Conservation (phyloP, 306 rosid genomes). For the Vigna radiata region DNA sequence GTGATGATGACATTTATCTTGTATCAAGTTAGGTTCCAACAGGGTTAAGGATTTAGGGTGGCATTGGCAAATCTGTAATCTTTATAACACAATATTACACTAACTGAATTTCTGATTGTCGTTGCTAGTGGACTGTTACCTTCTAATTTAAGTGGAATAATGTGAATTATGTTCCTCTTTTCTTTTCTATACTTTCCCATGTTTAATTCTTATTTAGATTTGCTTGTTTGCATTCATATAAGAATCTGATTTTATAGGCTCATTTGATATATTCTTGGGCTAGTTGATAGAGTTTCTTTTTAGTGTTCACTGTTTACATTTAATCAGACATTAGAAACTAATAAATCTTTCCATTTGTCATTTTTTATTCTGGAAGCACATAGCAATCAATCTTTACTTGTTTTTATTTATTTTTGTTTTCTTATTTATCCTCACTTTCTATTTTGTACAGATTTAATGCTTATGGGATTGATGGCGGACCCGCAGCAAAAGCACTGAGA, state of each 20-base stretch:
- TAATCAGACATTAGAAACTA: slow-evolving; percentile 20
- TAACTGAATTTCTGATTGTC: not conserved
- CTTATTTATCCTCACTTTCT: not conserved
- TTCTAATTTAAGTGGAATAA: slow-evolving; percentile 14
- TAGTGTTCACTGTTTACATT: not conserved
- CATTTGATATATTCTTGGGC: not conserved
- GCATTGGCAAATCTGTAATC: not conserved
- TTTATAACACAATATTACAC: not conserved
- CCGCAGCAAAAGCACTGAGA: slow-evolving; percentile 55
- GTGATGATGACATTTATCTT: slow-evolving; percentile 13
- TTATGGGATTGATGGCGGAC: slow-evolving; percentile 64
- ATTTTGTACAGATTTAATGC: slow-evolving; percentile 50
- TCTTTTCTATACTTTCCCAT: not conserved
- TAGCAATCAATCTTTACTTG: slow-evolving; percentile 7
- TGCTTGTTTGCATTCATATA: not conserved
- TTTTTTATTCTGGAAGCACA: slow-evolving; percentile 20
- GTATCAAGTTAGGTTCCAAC: not conserved
- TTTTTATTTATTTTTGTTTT: not conserved
- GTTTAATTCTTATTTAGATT: slow-evolving; percentile 8
- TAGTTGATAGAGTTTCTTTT: not conserved
- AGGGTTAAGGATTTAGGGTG: slow-evolving; percentile 2
- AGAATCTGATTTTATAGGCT: slow-evolving; percentile 2
- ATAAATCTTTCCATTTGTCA: slow-evolving; percentile 23
- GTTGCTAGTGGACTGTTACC: slow-evolving; percentile 13
- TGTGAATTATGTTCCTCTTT: slow-evolving; percentile 4